phyloP scores from a whole-genome alignment of 768 basidiomycete genomes.

The Boletus sp. region DNA sequence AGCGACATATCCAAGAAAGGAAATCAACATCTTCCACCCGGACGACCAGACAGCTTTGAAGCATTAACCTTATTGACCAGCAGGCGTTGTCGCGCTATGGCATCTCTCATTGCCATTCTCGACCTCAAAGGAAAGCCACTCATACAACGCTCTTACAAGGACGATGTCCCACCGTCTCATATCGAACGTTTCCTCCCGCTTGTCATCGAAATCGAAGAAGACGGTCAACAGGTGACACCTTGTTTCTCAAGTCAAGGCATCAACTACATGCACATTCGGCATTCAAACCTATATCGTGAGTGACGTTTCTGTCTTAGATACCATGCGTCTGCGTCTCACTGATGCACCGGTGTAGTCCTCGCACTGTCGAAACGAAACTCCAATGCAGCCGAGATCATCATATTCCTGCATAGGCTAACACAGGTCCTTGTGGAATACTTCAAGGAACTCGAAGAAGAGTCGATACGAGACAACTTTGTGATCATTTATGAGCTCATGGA shows the following conservation, averaged over 20 bases:
- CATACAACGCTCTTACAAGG: constrained; percentile 94
- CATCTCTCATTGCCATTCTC: constrained; percentile 84
- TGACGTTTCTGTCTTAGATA: constrained; percentile 8
- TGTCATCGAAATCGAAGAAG: constrained; percentile 94
- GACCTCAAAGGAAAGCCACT: constrained; percentile 98
- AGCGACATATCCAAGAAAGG: constrained; percentile 13
- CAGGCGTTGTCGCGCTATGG: constrained; percentile 34
- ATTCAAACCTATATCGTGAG: constrained; percentile 95
- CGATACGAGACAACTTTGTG: constrained; percentile 98
- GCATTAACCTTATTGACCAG: neutral
- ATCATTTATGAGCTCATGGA: constrained; percentile 99
- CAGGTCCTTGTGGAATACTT: constrained; percentile 97
- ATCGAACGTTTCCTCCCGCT: constrained; percentile 94
- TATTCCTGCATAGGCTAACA: constrained; percentile 91
- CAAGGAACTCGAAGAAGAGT: constrained; percentile 99
- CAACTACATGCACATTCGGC: constrained; percentile 98
- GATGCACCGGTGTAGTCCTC: constrained; percentile 55
- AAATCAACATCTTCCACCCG: neutral
- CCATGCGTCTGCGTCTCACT: neutral
- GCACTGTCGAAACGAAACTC: constrained; percentile 94
- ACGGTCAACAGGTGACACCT: constrained; percentile 92
- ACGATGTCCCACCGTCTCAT: constrained; percentile 86
- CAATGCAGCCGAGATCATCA: constrained; percentile 93
- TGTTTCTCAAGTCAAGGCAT: constrained; percentile 94
- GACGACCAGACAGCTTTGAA: neutral